Conservation (phyloP, 129 eudicot species). For the Silybum marianum region DNA sequence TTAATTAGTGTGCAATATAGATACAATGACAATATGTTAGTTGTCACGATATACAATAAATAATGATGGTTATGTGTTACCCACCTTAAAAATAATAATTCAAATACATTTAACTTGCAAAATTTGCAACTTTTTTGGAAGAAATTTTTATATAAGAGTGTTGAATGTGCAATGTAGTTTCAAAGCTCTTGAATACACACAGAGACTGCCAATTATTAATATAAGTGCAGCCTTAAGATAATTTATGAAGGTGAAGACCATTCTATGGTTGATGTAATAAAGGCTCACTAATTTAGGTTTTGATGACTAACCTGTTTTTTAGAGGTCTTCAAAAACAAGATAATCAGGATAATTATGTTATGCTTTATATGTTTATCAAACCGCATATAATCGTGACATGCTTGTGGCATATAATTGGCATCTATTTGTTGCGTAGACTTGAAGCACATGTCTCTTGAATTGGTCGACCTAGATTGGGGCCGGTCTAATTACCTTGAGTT, state of each 20-base stretch:
- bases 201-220: conserved; percentile 29
- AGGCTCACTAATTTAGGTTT: conserved; percentile 16
- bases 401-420: too few relatives aligned
- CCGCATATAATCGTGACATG: neutral
- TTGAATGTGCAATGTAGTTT: conserved; percentile 30
- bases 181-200: conserved; percentile 16
- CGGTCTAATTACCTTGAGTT: too few relatives aligned
- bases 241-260: conserved; percentile 16
- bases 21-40: conserved; percentile 18
- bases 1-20: conserved; percentile 29
- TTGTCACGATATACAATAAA: conserved; percentile 18
- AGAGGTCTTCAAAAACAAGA: conserved; percentile 7
- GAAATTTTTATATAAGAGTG: neutral
- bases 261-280: conserved; percentile 11
- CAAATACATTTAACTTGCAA: conserved; percentile 3
- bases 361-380: conserved; percentile 18
- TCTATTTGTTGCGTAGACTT: too few relatives aligned
- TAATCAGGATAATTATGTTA: neutral
- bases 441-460: too few relatives aligned
- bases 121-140: conserved; percentile 3
- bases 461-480: too few relatives aligned
- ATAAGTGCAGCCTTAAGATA: conserved; percentile 15
- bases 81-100: neutral
- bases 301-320: conserved; percentile 35
- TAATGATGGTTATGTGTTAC: conserved; percentile 30